Base-by-base conservation (phyloP, 1,284 basidiomycete species). In the Cyathus olla region DNA sequence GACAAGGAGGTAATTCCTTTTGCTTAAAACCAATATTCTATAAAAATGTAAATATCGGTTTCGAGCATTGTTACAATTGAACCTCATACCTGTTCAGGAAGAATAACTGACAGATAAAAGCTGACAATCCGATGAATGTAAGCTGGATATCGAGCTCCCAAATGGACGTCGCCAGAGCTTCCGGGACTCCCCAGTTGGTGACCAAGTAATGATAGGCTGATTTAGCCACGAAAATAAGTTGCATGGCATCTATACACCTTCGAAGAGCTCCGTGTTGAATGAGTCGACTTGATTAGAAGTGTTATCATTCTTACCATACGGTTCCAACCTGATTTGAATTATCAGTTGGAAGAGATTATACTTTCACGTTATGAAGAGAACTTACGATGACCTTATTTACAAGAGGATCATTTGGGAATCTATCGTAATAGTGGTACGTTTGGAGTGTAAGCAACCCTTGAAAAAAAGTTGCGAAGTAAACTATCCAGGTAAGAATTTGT, bases 391-490 rank as follows among this genome's bases (percentile, higher is more conserved):
- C 9, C 28, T 62, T 62, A 29, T 55, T 42, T 31, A 28, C 58
- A 5, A 60, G 28, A 15, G 63, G 60, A 39, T 65, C 63, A 15
- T 58, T 58, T 1, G 63, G 63, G 29, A 55, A 65, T 26, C 59
- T 65, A 13, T 62, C 63, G 22, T 52, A 65, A 39, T 65, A 65
- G 35, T 62, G 60, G 46, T 55, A 65, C 3, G 63, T 48, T 46
- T 65, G 63, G 8, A 65, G 46, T 11, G 63, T 60, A 2, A 65
- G 28, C 8, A 65, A 21, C 10, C 63, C 63, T 47, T 65, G 63
- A 17, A 65, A 49, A 39, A 61, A 51, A 5, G 51, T 39, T 17
- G 48, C 48, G 27, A 50, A 50, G 27, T 22, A 26, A 4, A 50
- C 48, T 50, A 19, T 19, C n/a, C 11, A 19, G 27, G 22, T 6